Conservation (phyloP, 1,284 basidiomycete genomes). For the Cutaneotrichosporon arboriforme region DNA sequence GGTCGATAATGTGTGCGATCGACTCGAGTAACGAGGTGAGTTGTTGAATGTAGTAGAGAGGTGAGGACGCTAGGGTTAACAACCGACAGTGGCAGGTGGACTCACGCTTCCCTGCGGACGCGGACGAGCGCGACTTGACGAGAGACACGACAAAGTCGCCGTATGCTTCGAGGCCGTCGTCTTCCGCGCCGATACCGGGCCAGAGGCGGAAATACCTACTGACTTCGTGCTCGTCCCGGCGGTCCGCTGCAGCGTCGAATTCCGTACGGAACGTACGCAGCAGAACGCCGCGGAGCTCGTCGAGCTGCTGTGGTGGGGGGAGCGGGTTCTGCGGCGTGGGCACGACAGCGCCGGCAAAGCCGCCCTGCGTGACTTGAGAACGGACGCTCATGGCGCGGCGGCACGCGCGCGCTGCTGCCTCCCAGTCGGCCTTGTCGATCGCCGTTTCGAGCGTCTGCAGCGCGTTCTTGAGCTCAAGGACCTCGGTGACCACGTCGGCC, state of each 20-base stretch:
- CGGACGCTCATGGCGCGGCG: slow-evolving; percentile 82
- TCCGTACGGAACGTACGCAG: slow-evolving; percentile 70
- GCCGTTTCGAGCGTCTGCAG: slow-evolving; percentile 67
- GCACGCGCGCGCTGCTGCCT: slow-evolving; percentile 84
- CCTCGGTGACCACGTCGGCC: slow-evolving; percentile 73
- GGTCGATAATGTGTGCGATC: slow-evolving; percentile 90
- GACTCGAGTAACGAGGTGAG: slow-evolving; percentile 89
- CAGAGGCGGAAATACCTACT: slow-evolving; percentile 96
- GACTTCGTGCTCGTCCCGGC: slow-evolving; percentile 73
- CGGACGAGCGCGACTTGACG: slow-evolving; percentile 69
- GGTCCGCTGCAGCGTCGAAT: slow-evolving; percentile 71
- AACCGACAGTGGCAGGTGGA: background rate
- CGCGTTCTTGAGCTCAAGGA: slow-evolving; percentile 87
- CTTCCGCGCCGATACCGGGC: slow-evolving; percentile 72
- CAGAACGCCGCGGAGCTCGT: slow-evolving; percentile 67
- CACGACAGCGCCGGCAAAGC: slow-evolving; percentile 85
- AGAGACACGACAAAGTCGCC: slow-evolving; percentile 87
- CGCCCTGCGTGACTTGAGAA: slow-evolving; percentile 66
- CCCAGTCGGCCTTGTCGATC: slow-evolving; percentile 88
- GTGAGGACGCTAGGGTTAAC: slow-evolving; percentile 64
- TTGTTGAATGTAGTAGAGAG: slow-evolving; percentile 78
- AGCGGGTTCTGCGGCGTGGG: slow-evolving; percentile 82
- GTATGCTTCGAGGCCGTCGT: slow-evolving; percentile 91
- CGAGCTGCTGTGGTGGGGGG: slow-evolving; percentile 76
- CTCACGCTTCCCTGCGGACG: slow-evolving; percentile 71